Evolutionary conservation across 257 asterid species (phyloP), one percentile per base, ranked within the genome.

Genomic region (Gentiana dahurica): DNA sequence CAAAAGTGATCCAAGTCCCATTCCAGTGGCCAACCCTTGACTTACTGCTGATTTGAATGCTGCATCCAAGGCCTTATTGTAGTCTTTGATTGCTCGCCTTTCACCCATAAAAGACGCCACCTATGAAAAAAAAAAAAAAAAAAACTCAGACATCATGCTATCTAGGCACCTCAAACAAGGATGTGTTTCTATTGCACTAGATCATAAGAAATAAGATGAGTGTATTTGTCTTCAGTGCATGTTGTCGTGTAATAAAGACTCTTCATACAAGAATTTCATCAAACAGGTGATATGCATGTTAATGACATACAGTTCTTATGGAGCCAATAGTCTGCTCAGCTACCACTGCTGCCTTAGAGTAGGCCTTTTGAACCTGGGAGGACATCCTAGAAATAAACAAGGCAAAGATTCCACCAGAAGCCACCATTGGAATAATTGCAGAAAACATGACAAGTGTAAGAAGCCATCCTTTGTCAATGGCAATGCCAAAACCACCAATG

Each of bases 91-190:
- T 2, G 94, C 91, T 58, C 35, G 68, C 64, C 61, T 79, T 62
- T 87, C 95, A 6, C 91, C 94, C 0, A 75, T 73, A 75, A 70
- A 87, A 15, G 95, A 79, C 48, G 79, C 83, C 47, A 87, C 95
- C 95, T 83, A 51, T 33, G 24, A 24, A 24, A 24, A 24, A 24
- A 24, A 0, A 24, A 24, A 0, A 24, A 24, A 24, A 24, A 24
- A 8, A 5, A 39, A 5, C 7, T 39, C 8, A 39, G 8, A 39
- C 45, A 5, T 39, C 7, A 11, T 2, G 43, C 5, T 5, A 5
- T 32, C 1, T 46, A n/a, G 3, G 24, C 36, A 34, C 2, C 6
- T 51, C 32, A 36, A 37, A 49, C 5, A 11, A 4, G 11, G 24
- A 24, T 24, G 24, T 62, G 47, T 35, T 4, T 3, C 38, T 24